These are phyloP conservation scores for Phytophthora citrophthora DNA, from an alignment of 352 stramenopile genomes.

Conservation along the genomic window DNA sequence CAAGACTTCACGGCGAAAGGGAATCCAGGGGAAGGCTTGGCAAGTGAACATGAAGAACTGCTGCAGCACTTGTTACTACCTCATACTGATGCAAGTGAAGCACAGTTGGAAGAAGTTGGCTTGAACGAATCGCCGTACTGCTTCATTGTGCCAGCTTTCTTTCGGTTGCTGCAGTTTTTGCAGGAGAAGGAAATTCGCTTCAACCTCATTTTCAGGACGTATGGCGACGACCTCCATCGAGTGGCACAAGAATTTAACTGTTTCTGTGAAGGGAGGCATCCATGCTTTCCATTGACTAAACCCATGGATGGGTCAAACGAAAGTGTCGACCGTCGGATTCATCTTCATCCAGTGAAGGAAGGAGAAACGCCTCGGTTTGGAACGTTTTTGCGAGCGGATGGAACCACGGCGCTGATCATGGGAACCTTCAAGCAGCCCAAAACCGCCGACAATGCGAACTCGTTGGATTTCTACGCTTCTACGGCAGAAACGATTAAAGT, in stretches of 20 bases:
- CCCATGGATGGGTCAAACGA: slow-evolving; percentile 69
- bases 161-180: slow-evolving; percentile 58
- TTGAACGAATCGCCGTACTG: slow-evolving; percentile 53
- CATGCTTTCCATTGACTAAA: slow-evolving; percentile 50
- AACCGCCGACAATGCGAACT: slow-evolving; percentile 24
- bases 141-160: slow-evolving; percentile 79
- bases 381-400: slow-evolving; percentile 66
- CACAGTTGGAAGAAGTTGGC: slow-evolving; percentile 32
- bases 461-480: slow-evolving; percentile 46
- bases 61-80: slow-evolving; percentile 60
- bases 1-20: slow-evolving; percentile 67
- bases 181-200: slow-evolving; percentile 54
- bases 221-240: slow-evolving; percentile 67
- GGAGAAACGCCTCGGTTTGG: slow-evolving; percentile 51
- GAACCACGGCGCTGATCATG: slow-evolving; percentile 64
- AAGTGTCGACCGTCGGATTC: slow-evolving; percentile 57
- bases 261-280: slow-evolving; percentile 74
- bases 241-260: slow-evolving; percentile 82
- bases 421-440: slow-evolving; percentile 75
- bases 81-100: slow-evolving; percentile 11
- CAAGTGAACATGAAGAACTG: slow-evolving; percentile 46
- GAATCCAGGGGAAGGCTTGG: slow-evolving; percentile 56
- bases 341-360: slow-evolving; percentile 27
- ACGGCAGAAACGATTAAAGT: slow-evolving; percentile 21
- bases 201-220: slow-evolving; percentile 84